These are phyloP conservation scores for Trebouxiophyceae sp. DNA, from an alignment of 163 green algal genomes.

Conservation along the genomic window DNA sequence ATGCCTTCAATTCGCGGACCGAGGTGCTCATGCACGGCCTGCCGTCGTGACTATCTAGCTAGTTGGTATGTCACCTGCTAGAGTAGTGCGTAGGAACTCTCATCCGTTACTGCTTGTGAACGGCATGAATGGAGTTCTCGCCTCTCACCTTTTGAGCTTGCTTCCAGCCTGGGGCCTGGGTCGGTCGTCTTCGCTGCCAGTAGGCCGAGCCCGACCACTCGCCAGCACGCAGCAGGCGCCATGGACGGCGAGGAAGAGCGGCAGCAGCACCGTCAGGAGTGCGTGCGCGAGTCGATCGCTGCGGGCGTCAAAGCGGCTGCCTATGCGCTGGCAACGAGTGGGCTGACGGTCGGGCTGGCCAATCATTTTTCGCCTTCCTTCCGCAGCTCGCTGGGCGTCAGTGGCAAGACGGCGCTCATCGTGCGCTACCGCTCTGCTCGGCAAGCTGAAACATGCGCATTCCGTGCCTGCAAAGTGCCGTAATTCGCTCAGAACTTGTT, in stretches of 20 bases:
- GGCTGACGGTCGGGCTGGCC: slow-evolving; percentile 2
- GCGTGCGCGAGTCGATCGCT: neutral
- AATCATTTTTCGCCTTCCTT: slow-evolving; percentile 14
- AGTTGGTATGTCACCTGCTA: too few relatives aligned
- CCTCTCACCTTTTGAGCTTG: too few relatives aligned
- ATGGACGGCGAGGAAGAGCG: neutral
- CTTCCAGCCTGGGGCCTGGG: too few relatives aligned
- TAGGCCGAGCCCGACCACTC: too few relatives aligned
- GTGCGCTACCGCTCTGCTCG: slow-evolving; percentile 3
- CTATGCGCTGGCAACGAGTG: slow-evolving; percentile 1
- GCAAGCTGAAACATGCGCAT: neutral
- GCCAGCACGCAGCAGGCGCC: too few relatives aligned
- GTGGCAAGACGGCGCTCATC: slow-evolving; percentile 19
- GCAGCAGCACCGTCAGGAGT: slow-evolving; percentile 4
- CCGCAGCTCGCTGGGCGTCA: slow-evolving; percentile 14
- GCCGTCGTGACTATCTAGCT: too few relatives aligned
- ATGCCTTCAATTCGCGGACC: neutral
- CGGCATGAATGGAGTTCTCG: too few relatives aligned
- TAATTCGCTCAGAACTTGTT: too few relatives aligned
- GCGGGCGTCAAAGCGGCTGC: slow-evolving; percentile 2
- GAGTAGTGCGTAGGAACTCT: too few relatives aligned
- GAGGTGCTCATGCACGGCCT: slow-evolving; percentile 9
- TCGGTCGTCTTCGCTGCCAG: too few relatives aligned
- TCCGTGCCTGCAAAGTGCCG: too few relatives aligned
- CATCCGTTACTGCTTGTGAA: too few relatives aligned